phyloP scores from a whole-genome alignment of 1,284 basidiomycete genomes.

The Boletellus deceptivus region DNA sequence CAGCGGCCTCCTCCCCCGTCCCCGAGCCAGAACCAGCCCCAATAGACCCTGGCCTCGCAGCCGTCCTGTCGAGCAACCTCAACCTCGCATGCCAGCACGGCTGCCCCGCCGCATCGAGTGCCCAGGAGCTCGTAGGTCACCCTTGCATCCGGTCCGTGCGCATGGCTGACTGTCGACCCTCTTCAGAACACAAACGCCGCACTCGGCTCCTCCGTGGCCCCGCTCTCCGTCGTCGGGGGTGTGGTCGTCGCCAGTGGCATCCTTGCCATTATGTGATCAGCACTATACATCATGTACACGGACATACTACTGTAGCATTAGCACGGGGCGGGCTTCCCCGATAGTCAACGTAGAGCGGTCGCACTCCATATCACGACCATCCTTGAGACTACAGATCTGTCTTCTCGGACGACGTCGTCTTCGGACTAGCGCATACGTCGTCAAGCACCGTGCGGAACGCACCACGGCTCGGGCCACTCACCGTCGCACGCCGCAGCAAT shows the following conservation, averaged over 20 bases:
- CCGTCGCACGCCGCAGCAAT: conserved; percentile 61
- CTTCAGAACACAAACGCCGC: conserved; percentile 24
- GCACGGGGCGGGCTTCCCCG: not conserved
- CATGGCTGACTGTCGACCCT: not conserved
- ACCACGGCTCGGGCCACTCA: conserved; percentile 16
- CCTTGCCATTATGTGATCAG: conserved; percentile 17
- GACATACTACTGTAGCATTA: conserved; percentile 24
- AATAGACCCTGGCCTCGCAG: conserved; percentile 18
- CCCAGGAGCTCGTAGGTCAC: conserved; percentile 22
- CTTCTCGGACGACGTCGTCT: conserved; percentile 8
- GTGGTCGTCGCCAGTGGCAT: conserved; percentile 21
- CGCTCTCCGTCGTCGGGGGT: conserved; percentile 21
- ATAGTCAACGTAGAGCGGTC: not conserved
- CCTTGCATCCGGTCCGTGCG: not conserved
- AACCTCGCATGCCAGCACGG: conserved; percentile 27
- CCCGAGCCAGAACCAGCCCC: conserved; percentile 23
- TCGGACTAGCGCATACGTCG: conserved; percentile 10
- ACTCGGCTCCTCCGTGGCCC: conserved; percentile 13
- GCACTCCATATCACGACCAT: not conserved
- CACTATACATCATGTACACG: conserved; percentile 4
- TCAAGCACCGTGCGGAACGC: conserved; percentile 7
- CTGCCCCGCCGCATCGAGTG: conserved; percentile 20
- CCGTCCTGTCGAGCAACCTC: conserved; percentile 22
- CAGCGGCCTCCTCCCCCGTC: conserved; percentile 23
- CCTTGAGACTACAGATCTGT: not conserved